Conservation (phyloP, 805 yeast species). For the Millerozyma acaciae region DNA sequence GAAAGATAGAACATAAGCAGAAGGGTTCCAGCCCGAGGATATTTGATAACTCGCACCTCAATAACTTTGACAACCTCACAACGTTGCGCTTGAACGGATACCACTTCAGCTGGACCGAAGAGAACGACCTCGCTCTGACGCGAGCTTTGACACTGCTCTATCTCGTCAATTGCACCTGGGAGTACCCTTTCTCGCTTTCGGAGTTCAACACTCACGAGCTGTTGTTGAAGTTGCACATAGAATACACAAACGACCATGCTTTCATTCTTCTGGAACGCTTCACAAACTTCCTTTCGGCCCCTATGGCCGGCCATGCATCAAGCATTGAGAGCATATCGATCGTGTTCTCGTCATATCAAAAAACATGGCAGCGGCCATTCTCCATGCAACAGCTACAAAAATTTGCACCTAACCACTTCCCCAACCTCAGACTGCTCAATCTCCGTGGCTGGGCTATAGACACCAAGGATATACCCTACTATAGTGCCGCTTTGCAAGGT, state of each 20-base stretch:
- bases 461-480: neutral
- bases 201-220: constrained; percentile 27
- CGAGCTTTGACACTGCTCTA: constrained; percentile 19
- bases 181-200: constrained; percentile 47
- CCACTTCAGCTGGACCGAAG: constrained; percentile 39
- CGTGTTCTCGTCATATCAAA: constrained; percentile 2
- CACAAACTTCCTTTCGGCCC: constrained; percentile 21
- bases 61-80: constrained; percentile 29
- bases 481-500: too few relatives aligned
- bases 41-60: constrained; percentile 44
- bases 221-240: constrained; percentile 20
- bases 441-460: constrained; percentile 20
- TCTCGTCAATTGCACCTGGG: constrained; percentile 51
- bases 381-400: constrained; percentile 5
- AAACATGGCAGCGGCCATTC: constrained; percentile 8
- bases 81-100: constrained; percentile 36
- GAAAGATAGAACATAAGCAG: constrained; percentile 10
- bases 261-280: constrained; percentile 39
- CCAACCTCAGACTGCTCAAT: constrained; percentile 12
- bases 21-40: constrained; percentile 20
- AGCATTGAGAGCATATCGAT: constrained; percentile 7
- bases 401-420: constrained; percentile 9
- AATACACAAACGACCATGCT: constrained; percentile 24
- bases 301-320: constrained; percentile 10
- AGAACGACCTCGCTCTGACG: constrained; percentile 10